Conservation (phyloP, 1,284 basidiomycete genomes). For the Microbotryum scabiosae region DNA sequence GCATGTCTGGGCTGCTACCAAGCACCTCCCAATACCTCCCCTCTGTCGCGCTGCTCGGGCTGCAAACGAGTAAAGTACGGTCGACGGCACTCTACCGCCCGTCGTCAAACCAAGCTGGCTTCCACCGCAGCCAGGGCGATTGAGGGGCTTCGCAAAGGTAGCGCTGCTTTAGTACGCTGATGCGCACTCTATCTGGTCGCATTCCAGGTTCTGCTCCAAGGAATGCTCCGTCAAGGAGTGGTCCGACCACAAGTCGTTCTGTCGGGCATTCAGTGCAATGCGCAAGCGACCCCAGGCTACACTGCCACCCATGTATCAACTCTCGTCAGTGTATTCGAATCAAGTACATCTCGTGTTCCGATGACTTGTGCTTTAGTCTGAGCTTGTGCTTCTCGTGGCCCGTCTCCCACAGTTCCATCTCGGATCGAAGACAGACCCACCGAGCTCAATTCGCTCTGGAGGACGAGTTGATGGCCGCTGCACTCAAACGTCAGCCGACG, state of each 20-base stretch:
- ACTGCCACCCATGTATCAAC: background rate
- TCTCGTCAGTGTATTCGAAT: background rate
- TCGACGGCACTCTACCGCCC: too few relatives aligned
- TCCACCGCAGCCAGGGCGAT: too few relatives aligned
- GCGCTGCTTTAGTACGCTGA: too few relatives aligned
- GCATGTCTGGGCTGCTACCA: conserved; percentile 13
- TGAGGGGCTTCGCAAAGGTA: too few relatives aligned
- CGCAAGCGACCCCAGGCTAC: conserved; percentile 2
- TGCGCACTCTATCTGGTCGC: too few relatives aligned
- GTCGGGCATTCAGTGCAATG: conserved; percentile 5
- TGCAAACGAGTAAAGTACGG: conserved; percentile 7
- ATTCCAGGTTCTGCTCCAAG: conserved; percentile 7
- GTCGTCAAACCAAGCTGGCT: too few relatives aligned
- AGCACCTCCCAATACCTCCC: background rate
- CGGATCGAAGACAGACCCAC: background rate
- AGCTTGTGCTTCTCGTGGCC: background rate
- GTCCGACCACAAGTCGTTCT: conserved; percentile 19
- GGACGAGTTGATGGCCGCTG: conserved; percentile 14
- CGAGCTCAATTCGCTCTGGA: conserved; percentile 4
- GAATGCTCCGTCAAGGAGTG: conserved; percentile 7
- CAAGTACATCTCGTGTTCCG: too few relatives aligned
- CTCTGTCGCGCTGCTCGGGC: conserved; percentile 3
- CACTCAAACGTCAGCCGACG: conserved; percentile 4
- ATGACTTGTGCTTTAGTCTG: too few relatives aligned
- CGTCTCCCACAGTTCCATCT: background rate